Evolutionary conservation across 202 grass and related monocot genomes (phyloP).

Genomic region (Elaeis oleifera): DNA sequence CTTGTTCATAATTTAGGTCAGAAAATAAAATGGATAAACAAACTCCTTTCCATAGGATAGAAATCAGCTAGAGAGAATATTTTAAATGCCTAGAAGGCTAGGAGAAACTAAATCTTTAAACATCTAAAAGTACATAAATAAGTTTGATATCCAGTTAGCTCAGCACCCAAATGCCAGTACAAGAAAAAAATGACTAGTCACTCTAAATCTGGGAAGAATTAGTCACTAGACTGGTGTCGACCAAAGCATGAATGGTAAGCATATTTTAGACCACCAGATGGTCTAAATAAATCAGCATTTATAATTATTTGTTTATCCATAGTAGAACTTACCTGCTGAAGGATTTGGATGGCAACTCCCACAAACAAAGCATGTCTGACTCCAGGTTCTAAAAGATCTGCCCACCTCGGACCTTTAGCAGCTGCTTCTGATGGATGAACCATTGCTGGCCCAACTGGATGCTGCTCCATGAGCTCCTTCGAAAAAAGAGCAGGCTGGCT

Average conservation of each 20-base stretch:
- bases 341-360: slow-evolving; percentile 58
- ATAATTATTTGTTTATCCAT: background rate
- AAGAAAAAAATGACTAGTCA: no score
- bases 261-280: background rate
- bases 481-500: slow-evolving; percentile 56
- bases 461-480: slow-evolving; percentile 49
- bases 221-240: no score
- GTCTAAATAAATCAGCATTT: slow-evolving; percentile 12
- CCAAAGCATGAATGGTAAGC: background rate
- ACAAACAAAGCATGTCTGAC: slow-evolving; percentile 54
- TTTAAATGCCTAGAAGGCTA: no score
- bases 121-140: no score
- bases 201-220: no score
- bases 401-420: slow-evolving; percentile 26
- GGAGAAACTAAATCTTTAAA: no score
- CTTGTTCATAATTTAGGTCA: no score
- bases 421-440: slow-evolving; percentile 38
- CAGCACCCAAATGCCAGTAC: no score
- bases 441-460: slow-evolving; percentile 38
- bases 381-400: slow-evolving; percentile 45
- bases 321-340: slow-evolving; percentile 48
- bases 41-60: no score
- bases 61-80: no score
- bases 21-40: no score
- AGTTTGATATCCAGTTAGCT: no score